Conservation (phyloP, 768 basidiomycete species). For the Boletus rufocinnamomeus region DNA sequence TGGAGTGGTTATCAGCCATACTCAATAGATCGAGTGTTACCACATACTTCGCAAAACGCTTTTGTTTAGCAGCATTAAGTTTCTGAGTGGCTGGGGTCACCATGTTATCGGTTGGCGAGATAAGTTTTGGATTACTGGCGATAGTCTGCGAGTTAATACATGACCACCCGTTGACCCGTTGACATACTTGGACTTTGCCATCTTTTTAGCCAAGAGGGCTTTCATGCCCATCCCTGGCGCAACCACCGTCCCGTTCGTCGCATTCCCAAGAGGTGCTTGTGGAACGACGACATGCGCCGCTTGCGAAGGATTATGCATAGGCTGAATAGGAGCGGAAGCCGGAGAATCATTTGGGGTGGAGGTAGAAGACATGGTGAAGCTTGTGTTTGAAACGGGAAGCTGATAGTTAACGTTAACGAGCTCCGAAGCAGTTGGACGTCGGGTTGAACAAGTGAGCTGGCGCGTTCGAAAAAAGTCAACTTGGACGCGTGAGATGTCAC, state of each 20-base stretch:
- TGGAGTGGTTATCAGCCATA: constrained; percentile 1
- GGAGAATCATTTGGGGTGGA: constrained; percentile 71
- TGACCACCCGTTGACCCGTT: neutral
- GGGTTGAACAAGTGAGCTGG: neutral
- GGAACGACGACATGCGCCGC: constrained; percentile 78
- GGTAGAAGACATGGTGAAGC: constrained; percentile 51
- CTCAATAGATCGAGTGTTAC: constrained; percentile 3
- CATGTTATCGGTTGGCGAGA: constrained; percentile 95
- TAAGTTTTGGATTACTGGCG: constrained; percentile 77
- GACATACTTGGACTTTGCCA: constrained; percentile 85
- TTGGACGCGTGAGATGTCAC: constrained; percentile 31
- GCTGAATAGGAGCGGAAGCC: constrained; percentile 61
- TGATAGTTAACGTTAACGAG: neutral
- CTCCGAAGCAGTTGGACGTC: constrained; percentile 5
- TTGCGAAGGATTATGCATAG: constrained; percentile 83
- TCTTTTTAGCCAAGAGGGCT: constrained; percentile 89
- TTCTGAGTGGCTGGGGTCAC: constrained; percentile 95
- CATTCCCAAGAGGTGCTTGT: constrained; percentile 76
- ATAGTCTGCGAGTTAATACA: constrained; percentile 10
- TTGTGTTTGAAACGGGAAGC: constrained; percentile 1
- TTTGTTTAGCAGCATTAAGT: constrained; percentile 87
- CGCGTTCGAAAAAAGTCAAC: constrained; percentile 29
- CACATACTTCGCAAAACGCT: constrained; percentile 86
- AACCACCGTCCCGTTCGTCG: constrained; percentile 52
- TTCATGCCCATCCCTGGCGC: constrained; percentile 82